A percentile compares a stretch with the other conserved stretches of the same genome.
These are phyloP conservation scores for Ichthyophthirius multifiliis DNA, from an alignment of 169 alveolate species.

Conservation along the genomic window DNA sequence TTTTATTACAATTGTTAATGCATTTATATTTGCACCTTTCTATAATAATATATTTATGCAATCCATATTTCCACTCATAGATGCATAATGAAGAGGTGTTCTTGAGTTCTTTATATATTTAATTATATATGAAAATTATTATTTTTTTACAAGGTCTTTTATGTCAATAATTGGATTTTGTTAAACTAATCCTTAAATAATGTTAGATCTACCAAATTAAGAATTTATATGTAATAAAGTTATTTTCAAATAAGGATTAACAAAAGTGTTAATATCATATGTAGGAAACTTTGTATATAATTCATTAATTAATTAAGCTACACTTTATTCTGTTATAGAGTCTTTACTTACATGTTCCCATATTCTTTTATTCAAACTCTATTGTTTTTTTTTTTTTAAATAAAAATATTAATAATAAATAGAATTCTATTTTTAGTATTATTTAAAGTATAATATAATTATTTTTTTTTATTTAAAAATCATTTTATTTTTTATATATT, in stretches of 20 bases:
- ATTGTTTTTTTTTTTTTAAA: neutral
- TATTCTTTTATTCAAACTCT: neutral
- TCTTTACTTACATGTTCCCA: constrained; percentile 6
- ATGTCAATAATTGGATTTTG: neutral
- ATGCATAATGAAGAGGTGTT: constrained; percentile 2
- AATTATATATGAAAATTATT: neutral
- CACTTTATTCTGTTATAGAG: neutral
- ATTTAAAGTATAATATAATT: too few relatives aligned
- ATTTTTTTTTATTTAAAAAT: too few relatives aligned
- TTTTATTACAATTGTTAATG: neutral
- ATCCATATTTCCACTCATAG: constrained; percentile 1
- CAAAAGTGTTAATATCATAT: neutral
- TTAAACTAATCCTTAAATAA: neutral
- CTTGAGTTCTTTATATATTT: neutral
- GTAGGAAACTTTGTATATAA: neutral
- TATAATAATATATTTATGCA: neutral
- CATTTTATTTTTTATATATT: too few relatives aligned
- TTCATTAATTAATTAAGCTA: neutral
- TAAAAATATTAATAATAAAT: too few relatives aligned
- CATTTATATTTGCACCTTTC: constrained; percentile 4
- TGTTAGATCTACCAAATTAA: neutral
- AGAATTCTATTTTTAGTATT: too few relatives aligned
- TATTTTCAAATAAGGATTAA: neutral
- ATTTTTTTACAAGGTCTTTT: neutral
- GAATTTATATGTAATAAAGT: neutral